Evolutionary conservation across 495 filamentous ascomycete species (phyloP), one percentile per base, ranked within the genome.

Genomic region (Gamarada debralockiae): DNA sequence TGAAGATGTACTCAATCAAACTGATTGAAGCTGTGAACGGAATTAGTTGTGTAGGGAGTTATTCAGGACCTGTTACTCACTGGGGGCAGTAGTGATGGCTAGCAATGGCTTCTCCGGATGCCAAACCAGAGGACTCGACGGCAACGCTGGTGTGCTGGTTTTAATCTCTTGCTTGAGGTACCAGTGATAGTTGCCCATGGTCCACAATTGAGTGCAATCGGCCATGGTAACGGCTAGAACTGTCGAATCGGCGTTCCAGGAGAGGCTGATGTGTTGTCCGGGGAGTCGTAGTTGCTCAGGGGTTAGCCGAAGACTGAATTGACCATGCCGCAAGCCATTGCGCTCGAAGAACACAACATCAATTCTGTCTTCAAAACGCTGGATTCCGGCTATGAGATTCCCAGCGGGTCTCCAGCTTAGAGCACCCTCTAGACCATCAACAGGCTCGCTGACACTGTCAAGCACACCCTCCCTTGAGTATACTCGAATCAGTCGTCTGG

Each of bases 271-370:
- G 29, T 77, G 69, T 18, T 74, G 73, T 3, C 73, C 78, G 61
- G 72, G 76, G 8, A 72, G 71, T n/a, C 78, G 64, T 24, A 73
- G 61, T 53, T 85, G 79, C 48, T 81, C 76, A 43, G 76, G 65
- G 2, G 79, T 81, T 2, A 87, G 67, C 39, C 86, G 80, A 13
- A 97, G 74, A 18, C 82, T 80, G 60, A 97, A 97, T 63, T 96
- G 82, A 3, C 93, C 93, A 70, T 98, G 93, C 21, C 93, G 82
- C 44, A 98, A 76, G 23, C 93, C 93, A 65, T 98, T 98, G 55
- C 90, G 79, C 71, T 98, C 93, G 61, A 98, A 98, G 69, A 97
- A 97, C 3, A 96, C 85, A 34, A 97, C 85, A 60, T 93, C 84
- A n/a, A 87, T 70, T 3, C 75, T 74, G 44, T 87, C 80, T 13